phyloP scores from a whole-genome alignment of 257 asterid genomes.

The Solanum piurae region DNA sequence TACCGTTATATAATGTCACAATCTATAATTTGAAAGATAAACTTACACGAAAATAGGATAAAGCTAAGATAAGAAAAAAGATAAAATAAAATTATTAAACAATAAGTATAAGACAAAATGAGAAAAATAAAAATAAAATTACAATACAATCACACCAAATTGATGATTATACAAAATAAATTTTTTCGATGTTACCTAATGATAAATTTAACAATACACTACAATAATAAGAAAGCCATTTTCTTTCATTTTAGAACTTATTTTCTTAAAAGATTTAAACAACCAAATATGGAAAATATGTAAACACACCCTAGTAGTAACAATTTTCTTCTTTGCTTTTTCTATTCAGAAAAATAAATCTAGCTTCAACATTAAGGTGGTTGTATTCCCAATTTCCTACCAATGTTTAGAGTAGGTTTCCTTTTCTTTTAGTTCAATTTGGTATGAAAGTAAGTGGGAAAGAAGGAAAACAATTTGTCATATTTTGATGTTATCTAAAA shows the following conservation, averaged over 20 bases:
- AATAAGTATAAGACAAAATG: not conserved
- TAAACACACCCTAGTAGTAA: not conserved
- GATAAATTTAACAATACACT: not conserved
- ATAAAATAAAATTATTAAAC: too few relatives aligned
- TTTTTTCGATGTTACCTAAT: rapidly evolving
- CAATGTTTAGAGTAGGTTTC: not conserved
- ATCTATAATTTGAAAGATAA: too few relatives aligned
- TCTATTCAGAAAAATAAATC: not conserved
- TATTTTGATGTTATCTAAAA: not conserved
- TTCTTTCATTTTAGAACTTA: too few relatives aligned
- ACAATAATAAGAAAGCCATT: not conserved
- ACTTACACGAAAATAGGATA: not conserved
- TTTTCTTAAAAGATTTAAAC: not conserved
- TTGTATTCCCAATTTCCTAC: too few relatives aligned
- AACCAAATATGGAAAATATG: not conserved
- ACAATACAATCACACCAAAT: too few relatives aligned
- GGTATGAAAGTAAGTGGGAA: not conserved
- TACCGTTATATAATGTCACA: too few relatives aligned
- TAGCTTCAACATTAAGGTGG: not conserved
- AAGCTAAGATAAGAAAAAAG: too few relatives aligned
- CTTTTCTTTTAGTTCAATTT: not conserved
- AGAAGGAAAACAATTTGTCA: not conserved
- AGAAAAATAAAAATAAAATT: not conserved
- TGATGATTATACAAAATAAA: not conserved
- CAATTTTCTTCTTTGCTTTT: not conserved